phyloP scores from a whole-genome alignment of 306 rosid genomes.

The Sphenostylis stenocarpa region DNA sequence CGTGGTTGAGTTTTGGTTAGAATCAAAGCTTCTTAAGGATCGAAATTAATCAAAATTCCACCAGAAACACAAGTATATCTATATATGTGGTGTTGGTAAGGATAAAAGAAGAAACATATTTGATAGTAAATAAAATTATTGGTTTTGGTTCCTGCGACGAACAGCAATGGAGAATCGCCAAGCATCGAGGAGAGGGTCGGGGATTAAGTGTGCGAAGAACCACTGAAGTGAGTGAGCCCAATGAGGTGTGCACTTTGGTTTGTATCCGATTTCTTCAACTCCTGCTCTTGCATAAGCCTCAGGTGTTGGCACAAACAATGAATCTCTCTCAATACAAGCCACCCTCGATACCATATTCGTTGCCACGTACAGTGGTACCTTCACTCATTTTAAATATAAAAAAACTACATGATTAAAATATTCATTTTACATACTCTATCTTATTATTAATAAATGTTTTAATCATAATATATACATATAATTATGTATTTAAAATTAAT shows the following conservation, averaged over 20 bases:
- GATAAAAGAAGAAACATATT: no score
- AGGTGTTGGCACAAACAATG: conserved; percentile 64
- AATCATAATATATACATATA: no score
- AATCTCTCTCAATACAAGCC: conserved; percentile 45
- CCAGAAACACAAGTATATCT: not conserved
- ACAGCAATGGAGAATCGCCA: conserved; percentile 75
- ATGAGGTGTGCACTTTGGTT: conserved; percentile 58
- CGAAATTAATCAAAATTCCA: no score
- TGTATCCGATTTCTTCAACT: conserved; percentile 50
- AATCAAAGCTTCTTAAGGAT: no score
- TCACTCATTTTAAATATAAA: no score
- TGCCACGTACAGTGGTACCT: conserved; percentile 79
- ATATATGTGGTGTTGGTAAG: no score
- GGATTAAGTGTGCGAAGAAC: conserved; percentile 43
- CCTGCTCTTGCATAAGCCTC: conserved; percentile 65
- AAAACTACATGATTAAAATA: no score
- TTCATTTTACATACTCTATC: no score
- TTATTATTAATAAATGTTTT: no score
- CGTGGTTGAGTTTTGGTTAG: no score
- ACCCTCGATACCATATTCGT: conserved; percentile 62
- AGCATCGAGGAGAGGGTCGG: conserved; percentile 50
- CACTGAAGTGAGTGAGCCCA: conserved; percentile 79
- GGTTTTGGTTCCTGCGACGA: conserved; percentile 33
- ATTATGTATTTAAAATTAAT: no score
- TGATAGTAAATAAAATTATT: no score